A percentile compares a stretch with the other conserved stretches of the same genome.
These are phyloP conservation scores for Thelonectria rubi DNA, from an alignment of 2,329 filamentous ascomycete genomes.

Conservation along the genomic window DNA sequence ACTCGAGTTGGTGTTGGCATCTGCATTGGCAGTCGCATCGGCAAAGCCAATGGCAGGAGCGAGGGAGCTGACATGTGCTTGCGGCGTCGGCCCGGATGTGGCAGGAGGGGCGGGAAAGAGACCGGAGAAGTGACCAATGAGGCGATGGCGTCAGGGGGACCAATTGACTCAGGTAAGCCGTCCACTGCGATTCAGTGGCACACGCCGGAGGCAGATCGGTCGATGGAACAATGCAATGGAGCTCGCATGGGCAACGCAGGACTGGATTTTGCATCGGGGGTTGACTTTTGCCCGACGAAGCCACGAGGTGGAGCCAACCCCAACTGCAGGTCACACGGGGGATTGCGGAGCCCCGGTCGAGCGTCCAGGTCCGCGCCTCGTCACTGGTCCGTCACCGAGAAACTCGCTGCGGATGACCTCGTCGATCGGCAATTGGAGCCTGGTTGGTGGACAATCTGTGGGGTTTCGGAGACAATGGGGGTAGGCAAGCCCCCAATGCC, in stretches of 20 bases:
- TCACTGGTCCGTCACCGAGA: background rate
- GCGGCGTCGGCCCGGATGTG: conserved; percentile 36
- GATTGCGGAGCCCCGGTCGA: conserved; percentile 39
- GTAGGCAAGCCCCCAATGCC: conserved; percentile 33
- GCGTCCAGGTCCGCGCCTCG: conserved; percentile 9
- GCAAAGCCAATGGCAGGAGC: conserved; percentile 20
- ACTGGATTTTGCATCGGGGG: conserved; percentile 34
- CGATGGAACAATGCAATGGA: conserved; percentile 15
- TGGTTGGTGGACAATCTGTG: conserved; percentile 40
- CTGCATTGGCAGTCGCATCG: background rate
- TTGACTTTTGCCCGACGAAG: conserved; percentile 27
- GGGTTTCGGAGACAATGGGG: conserved; percentile 23
- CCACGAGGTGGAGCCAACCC: conserved; percentile 36
- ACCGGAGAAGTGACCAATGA: conserved; percentile 5
- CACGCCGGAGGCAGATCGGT: conserved; percentile 33
- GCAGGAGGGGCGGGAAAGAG: conserved; percentile 33
- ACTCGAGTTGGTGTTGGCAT: conserved; percentile 5
- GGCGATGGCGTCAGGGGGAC: conserved; percentile 3
- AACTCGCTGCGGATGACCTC: background rate
- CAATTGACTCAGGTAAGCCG: conserved; percentile 13
- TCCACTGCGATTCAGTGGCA: conserved; percentile 22
- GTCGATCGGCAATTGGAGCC: conserved; percentile 23
- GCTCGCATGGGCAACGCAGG: conserved; percentile 26
- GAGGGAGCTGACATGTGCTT: conserved; percentile 36
- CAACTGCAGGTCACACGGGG: conserved; percentile 42